Base-by-base conservation (phyloP, 495 filamentous ascomycete species). In the Aspergillus egyptiacus region DNA sequence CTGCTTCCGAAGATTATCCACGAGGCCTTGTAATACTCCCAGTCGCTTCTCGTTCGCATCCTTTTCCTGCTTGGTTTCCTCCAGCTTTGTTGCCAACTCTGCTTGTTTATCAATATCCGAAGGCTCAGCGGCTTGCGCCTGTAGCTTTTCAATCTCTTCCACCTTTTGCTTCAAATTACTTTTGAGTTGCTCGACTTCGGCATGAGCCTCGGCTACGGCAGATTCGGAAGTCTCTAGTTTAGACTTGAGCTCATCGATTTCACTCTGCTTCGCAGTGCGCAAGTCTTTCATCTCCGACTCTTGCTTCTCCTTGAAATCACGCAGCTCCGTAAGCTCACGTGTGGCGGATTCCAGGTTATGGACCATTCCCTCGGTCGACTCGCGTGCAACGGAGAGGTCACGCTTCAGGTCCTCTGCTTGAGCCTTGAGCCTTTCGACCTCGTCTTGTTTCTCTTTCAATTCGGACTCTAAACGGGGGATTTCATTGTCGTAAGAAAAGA, bases 401-500 rank as follows among this genome's bases (percentile, higher is more conserved):
- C 65, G 63, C 58, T 74, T 72, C 17, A 82, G 67, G 32, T 66
- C 74, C 19, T 76, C 75, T 14, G 86, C 65, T 44, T 87, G 79
- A 8, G 68, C 62, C 55, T 84, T 84, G 14, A 91, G 75, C 15
- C 72, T 70, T 27, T 77, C 74, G 24, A 90, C 75, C 58, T 90
- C 83, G 25, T 77, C 71, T 50, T 88, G 80, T 33, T 76, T 76
- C 45, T 72, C 70, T 50, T 82, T 69, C 39, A 88, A 56, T 53
- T 83, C 79, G 1, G 68, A 63, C 46, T 83, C 74, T n/a, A 89
- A 56, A 14, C 81, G 76, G 13, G 83, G 82, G 32, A 89, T 67
- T 61, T 91, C 87, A 32, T 78, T 78, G 46, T 89, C 87, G 52
- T 88, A 95, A 6, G 87, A 93, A 67, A 96, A 96, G 66, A 96